Evolutionary conservation across 345 rosid genomes (phyloP).

Genomic region (Kernera saxatilis): DNA sequence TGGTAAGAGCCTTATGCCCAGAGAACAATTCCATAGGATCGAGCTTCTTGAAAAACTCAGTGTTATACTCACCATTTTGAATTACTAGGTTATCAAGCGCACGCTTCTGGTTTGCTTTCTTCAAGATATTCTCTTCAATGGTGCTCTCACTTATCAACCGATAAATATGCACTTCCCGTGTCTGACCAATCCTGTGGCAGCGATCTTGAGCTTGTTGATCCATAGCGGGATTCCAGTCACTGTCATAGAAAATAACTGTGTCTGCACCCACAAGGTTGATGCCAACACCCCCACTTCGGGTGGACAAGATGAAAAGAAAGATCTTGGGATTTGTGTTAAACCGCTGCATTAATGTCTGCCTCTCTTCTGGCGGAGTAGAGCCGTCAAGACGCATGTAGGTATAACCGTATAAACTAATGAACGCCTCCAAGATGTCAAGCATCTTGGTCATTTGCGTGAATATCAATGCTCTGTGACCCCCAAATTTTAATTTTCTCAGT

Average conservation of each 20-base stretch:
- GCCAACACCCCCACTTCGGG: constrained; percentile 99
- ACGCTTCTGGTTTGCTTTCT: constrained; percentile 99
- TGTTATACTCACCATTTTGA: constrained; percentile 95
- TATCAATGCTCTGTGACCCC: constrained; percentile 93
- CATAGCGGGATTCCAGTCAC: constrained; percentile 99
- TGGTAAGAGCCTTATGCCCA: constrained; percentile 60
- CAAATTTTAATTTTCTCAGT: constrained; percentile 84
- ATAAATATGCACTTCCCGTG: constrained; percentile 96
- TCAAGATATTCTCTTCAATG: constrained; percentile 95
- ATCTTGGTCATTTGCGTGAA: constrained; percentile 99
- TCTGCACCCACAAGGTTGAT: constrained; percentile 99
- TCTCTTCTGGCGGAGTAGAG: constrained; percentile 98
- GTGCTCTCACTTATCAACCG: constrained; percentile 97
- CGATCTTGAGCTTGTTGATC: constrained; percentile 99
- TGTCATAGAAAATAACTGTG: constrained; percentile 98
- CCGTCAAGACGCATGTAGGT: constrained; percentile 99
- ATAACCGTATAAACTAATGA: constrained; percentile 91
- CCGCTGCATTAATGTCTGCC: constrained; percentile 99
- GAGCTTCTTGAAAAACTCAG: constrained; percentile 98
- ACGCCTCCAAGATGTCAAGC: constrained; percentile 98
- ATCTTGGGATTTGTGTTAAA: constrained; percentile 97
- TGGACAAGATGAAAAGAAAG: constrained; percentile 93
- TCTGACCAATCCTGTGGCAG: constrained; percentile 99
- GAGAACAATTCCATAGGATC: constrained; percentile 97
- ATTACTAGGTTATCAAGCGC: constrained; percentile 96